Evolutionary conservation across 441 rosid species (phyloP), one percentile per base, ranked within the genome.

Genomic region (Dalechampia spathulata): DNA sequence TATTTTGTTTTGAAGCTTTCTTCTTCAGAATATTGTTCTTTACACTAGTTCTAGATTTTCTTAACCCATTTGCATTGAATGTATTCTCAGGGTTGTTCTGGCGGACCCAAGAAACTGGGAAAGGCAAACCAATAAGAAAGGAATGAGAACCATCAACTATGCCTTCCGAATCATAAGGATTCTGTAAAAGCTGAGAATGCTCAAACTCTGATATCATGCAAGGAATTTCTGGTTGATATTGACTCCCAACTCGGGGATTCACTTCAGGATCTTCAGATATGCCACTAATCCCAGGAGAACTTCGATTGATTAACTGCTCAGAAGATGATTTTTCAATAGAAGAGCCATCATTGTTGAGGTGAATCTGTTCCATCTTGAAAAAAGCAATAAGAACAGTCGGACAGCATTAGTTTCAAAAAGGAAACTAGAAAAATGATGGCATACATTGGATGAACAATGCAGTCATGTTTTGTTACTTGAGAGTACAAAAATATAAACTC

Each of bases 161-260:
- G 49, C 26, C 55, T 58, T 58, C 66, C 4, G 72, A 68, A 64
- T 73, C 71, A 46, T 51, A 16, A 70, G 87, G 81, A 62, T 57
- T 66, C 34, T 55, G 59, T 34, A 63, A 70, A 79, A 65, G 78
- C 58, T 10, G 66, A 37, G 63, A 66, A 38, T 60, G 71, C 50
- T 75, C 61, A 1, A 77, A 37, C 68, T 70, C 74, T 53, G 85
- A 72, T 59, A 77, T 66, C 79, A 83, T 64, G 20, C 79, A 74
- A 69, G 91, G 87, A 71, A 88, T 74, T 48, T 76, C 75, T 10
- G 63, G 83, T 64, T 85, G 96, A 67, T 71, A 88, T 34, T 80
- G 74, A n/a, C 76, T 73, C 21, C 96, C 96, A 62, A 85, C 66
- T 60, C 94, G 84, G 49, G 86, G 81, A 72, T 67, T 73, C 54